Base-by-base conservation (phyloP, 352 stramenopile genomes). In the Phytophthora meadii region DNA sequence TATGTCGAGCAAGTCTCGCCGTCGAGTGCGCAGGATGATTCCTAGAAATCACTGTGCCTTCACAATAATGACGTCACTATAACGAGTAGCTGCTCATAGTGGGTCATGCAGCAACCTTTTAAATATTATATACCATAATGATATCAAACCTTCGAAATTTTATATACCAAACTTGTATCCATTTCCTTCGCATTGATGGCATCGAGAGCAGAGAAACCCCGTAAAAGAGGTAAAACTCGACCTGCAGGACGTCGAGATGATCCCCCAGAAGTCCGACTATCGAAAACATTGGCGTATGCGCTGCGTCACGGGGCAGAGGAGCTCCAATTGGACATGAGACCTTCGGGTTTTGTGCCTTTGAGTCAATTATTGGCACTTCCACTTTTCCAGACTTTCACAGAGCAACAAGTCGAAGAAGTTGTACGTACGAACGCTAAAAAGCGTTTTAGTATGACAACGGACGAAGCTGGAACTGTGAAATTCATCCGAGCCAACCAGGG, bases 401-500 rank as follows among this genome's bases (percentile, higher is more conserved):
- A 88, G 28, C 60, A 70, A 44, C 75, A 94, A 60, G 68, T 95
- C 17, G 78, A 93, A 34, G 59, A 84, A 19, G 73, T 93, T 15
- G 86, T 95, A 36, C 77, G 65, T 11, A 83, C 66, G 4, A 88
- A 90, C 59, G 67, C 66, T 15, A 95, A 95, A 68, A 89, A 92
- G 70, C 74, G 88, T 2, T 95, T 92, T 64, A 70, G 75, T 19
- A 68, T 95, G 52, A 87, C 75, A 11, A 87, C 74, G 0, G 81
- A 91, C 54, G 77, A 72, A 27, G 62, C 47, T 2, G 77, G 75
- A 11, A 6, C 39, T 0, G 36, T 69, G 6, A 76, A 79, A 46
- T 92, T 77, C 58, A 93, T 95, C 54, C 88, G 88, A 49, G 88
- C 88, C 8, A 94, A 94, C 65, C 88, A 95, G 54, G 88, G 88